phyloP scores from a whole-genome alignment of 495 filamentous ascomycete species.

The Hypoxylon crocopeplum region DNA sequence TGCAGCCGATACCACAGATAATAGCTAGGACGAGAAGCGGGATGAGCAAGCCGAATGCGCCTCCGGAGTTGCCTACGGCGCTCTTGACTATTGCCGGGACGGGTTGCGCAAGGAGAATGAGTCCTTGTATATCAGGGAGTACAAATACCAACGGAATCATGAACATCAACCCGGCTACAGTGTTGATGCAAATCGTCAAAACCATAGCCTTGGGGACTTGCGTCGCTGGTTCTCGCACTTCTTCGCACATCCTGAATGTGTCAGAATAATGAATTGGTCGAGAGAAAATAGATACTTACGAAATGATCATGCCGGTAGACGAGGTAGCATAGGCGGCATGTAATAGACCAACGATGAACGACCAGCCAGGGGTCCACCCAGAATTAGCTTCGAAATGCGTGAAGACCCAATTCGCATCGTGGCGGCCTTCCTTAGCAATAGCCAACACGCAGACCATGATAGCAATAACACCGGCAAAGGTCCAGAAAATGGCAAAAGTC shows the following conservation, averaged over 20 bases:
- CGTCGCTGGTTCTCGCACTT: constrained; percentile 53
- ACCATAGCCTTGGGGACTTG: constrained; percentile 62
- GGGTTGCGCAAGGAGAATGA: constrained; percentile 53
- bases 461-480: constrained; percentile 54
- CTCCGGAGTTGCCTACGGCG: constrained; percentile 53
- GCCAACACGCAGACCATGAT: constrained; percentile 52
- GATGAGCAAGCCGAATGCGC: constrained; percentile 54
- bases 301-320: constrained; percentile 61
- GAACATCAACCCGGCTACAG: constrained; percentile 55
- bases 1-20: constrained; percentile 69
- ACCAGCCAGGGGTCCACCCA: constrained; percentile 58
- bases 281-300: constrained; percentile 34
- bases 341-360: constrained; percentile 55
- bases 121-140: constrained; percentile 52
- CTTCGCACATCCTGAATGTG: constrained; percentile 54
- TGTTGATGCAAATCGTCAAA: constrained; percentile 56
- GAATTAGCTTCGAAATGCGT: constrained; percentile 54
- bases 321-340: constrained; percentile 59
- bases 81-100: constrained; percentile 54
- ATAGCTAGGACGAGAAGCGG: constrained; percentile 58
- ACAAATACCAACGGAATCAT: constrained; percentile 59
- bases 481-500: constrained; percentile 61
- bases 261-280: constrained; percentile 13
- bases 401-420: constrained; percentile 49
- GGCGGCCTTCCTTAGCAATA: constrained; percentile 54